These are phyloP conservation scores for Ophiostoma sp. DNA, from an alignment of 2,329 filamentous ascomycete species.

Conservation along the genomic window DNA sequence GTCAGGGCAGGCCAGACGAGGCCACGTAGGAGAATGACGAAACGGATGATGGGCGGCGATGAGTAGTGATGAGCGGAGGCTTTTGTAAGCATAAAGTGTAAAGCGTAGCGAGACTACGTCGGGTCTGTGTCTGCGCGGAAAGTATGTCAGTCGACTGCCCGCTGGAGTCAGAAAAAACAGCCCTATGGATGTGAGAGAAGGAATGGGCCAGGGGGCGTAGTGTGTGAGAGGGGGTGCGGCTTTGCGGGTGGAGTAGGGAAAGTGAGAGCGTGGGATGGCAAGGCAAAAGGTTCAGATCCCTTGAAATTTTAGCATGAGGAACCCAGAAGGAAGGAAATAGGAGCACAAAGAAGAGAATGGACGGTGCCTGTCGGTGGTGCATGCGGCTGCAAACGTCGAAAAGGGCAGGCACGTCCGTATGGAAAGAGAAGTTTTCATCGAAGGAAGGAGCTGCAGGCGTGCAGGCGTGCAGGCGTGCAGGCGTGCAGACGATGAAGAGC, in stretches of 20 bases:
- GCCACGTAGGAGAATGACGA: conserved; percentile 12
- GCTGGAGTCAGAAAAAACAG: neutral
- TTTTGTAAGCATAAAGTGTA: neutral
- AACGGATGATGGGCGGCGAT: neutral
- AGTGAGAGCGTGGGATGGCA: conserved; percentile 9
- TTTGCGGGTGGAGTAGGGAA: neutral
- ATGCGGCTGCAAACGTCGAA: neutral
- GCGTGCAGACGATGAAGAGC: too few relatives aligned
- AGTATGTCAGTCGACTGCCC: neutral
- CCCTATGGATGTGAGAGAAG: conserved; percentile 14
- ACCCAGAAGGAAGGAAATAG: neutral
- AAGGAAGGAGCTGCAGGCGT: neutral
- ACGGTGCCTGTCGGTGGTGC: neutral
- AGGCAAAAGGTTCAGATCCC: neutral
- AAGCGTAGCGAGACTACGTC: neutral
- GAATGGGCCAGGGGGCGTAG: neutral
- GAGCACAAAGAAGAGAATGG: neutral
- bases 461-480: too few relatives aligned
- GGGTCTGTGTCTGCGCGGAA: neutral
- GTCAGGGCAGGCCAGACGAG: neutral
- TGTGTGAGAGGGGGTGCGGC: neutral
- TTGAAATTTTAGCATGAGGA: neutral
- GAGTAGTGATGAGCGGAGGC: neutral
- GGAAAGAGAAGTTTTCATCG: neutral
- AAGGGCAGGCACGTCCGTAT: neutral